These are phyloP conservation scores for Cladorrhinum sp. DNA, from an alignment of 2,329 filamentous ascomycete species.

Conservation along the genomic window DNA sequence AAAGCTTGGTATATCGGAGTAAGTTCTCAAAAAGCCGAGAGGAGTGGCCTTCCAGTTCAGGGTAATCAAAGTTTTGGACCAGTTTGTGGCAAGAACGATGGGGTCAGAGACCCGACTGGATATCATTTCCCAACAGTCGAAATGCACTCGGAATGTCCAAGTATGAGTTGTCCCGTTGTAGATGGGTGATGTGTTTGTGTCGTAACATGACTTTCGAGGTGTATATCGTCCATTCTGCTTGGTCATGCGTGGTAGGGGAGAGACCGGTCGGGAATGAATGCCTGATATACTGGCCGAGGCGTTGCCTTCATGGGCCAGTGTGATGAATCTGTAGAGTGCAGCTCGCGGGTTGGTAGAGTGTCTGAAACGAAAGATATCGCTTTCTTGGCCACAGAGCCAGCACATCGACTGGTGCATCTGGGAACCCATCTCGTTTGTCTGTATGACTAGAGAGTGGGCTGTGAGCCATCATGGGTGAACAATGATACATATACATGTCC, in stretches of 20 bases:
- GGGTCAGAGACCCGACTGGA: conserved; percentile 5
- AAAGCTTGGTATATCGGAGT: neutral
- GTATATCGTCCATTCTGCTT: neutral
- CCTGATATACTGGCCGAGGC: conserved; percentile 1
- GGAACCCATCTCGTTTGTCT: too few species aligned
- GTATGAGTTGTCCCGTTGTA: neutral
- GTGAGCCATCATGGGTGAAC: too few species aligned
- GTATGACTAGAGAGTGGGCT: too few species aligned
- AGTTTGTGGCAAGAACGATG: conserved; percentile 5
- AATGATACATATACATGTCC: too few species aligned
- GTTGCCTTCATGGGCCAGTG: neutral
- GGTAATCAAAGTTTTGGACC: conserved; percentile 12
- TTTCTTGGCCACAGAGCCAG: conserved; percentile 20
- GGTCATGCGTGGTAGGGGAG: neutral
- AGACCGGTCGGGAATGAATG: neutral
- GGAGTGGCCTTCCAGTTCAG: conserved; percentile 11
- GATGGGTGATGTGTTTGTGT: neutral
- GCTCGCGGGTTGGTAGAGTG: neutral
- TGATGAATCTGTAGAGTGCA: conserved; percentile 12
- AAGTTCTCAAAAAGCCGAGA: neutral
- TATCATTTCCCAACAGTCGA: conserved; percentile 19
- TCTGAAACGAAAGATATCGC: conserved; percentile 4
- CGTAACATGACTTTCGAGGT: neutral
- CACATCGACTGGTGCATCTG: conserved; percentile 4
- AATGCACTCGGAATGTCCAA: conserved; percentile 19